phyloP scores from a whole-genome alignment of 129 eudicot species.

The Oenanthe sinensis region DNA sequence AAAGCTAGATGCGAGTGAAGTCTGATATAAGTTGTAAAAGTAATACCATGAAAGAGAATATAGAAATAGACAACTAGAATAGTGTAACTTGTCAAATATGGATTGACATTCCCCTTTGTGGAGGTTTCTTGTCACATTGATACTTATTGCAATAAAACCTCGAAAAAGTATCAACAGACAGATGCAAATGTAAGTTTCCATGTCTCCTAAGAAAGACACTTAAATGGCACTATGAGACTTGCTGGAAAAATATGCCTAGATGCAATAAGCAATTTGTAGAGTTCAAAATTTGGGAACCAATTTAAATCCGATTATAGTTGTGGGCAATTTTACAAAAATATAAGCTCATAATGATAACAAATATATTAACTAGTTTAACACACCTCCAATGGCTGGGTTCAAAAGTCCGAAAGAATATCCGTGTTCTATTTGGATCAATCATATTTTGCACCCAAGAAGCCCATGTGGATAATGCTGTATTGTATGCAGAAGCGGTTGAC shows the following conservation, averaged over 20 bases:
- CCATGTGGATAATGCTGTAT: conserved; percentile 73
- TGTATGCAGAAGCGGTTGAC: conserved; percentile 51
- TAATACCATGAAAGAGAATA: neutral
- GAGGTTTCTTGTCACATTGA: neutral
- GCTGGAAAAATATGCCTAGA: neutral
- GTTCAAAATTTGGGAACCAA: neutral
- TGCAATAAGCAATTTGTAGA: neutral
- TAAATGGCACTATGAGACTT: neutral
- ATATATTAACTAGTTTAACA: conserved; percentile 7
- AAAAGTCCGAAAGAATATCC: conserved; percentile 80
- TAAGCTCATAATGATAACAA: neutral
- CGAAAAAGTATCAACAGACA: neutral
- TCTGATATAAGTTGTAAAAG: neutral
- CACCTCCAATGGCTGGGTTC: conserved; percentile 96
- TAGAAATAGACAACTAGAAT: neutral
- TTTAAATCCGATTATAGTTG: neutral
- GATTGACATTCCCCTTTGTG: neutral
- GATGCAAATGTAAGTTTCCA: neutral
- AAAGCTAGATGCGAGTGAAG: neutral
- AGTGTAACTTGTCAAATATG: neutral
- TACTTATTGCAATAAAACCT: neutral
- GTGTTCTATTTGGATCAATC: conserved; percentile 60
- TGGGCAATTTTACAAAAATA: neutral
- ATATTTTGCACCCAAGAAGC: conserved; percentile 68
- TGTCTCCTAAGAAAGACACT: neutral